Conservation (phyloP, 306 rosid genomes). For the Medicago lupulina region DNA sequence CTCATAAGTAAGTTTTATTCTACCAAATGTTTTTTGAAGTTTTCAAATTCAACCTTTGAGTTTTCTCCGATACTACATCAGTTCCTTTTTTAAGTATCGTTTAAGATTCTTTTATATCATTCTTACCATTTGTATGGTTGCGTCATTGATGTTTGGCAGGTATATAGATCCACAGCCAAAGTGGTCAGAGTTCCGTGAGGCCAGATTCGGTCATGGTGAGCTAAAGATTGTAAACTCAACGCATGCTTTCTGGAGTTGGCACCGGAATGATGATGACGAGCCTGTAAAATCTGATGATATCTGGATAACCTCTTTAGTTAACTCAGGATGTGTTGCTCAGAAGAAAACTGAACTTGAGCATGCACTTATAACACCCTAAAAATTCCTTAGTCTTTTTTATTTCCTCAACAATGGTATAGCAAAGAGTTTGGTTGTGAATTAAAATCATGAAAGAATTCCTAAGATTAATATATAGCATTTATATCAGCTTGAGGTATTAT, state of each 20-base stretch:
- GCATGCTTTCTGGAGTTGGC: conserved; percentile 95
- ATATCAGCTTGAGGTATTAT: conserved; percentile 20
- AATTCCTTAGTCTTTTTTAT: not conserved
- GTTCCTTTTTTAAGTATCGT: not conserved
- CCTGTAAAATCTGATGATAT: conserved; percentile 82
- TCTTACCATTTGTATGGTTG: conserved; percentile 7
- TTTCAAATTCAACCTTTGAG: not conserved
- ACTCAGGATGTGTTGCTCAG: conserved; percentile 67
- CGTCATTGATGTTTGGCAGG: conserved; percentile 49
- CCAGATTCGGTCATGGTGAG: conserved; percentile 94
- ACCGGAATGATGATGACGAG: conserved; percentile 90
- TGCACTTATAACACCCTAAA: conserved; percentile 49
- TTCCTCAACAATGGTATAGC: conserved; percentile 3
- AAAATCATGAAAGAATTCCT: conserved; percentile 32
- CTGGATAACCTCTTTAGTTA: conserved; percentile 79
- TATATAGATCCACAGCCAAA: conserved; percentile 66
- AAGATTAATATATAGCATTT: conserved; percentile 18
- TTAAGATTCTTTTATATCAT: conserved; percentile 7
- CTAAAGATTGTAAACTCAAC: conserved; percentile 73
- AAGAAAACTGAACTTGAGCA: conserved; percentile 53
- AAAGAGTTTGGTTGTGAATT: conserved; percentile 23
- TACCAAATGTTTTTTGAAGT: conserved; percentile 12
- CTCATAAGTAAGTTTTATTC: conserved; percentile 58
- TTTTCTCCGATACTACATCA: not conserved
- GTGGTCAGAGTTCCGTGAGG: conserved; percentile 92